Percentiles rank a stretch among this genome's conserved stretches.
These are phyloP conservation scores for Otatea glauca DNA, from an alignment of 176 grass and related monocot genomes.

Conservation along the genomic window DNA sequence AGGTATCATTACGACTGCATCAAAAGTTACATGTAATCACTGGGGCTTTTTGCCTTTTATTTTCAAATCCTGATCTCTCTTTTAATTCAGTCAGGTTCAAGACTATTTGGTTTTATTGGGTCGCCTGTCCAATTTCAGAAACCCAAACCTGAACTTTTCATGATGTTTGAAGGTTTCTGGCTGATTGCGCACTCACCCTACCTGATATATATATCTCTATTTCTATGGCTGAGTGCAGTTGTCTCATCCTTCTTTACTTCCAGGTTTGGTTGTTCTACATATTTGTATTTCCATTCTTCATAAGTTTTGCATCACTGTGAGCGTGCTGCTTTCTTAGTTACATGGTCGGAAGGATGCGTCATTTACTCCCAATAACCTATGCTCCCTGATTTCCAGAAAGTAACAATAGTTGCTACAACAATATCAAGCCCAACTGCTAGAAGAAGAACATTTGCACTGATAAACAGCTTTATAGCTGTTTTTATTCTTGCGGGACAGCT, in stretches of 20 bases:
- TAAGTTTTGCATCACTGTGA: neutral
- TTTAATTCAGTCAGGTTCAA: constrained; percentile 91
- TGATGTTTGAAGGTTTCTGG: constrained; percentile 93
- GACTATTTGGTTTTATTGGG: constrained; percentile 87
- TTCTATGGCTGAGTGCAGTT: constrained; percentile 85
- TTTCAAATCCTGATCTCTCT: constrained; percentile 44
- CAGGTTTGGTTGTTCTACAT: constrained; percentile 52
- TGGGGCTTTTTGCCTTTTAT: neutral
- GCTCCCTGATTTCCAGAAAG: constrained; percentile 73
- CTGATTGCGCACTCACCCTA: constrained; percentile 73
- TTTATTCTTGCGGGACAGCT: constrained; percentile 78
- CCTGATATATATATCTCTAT: constrained; percentile 76
- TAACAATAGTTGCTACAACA: constrained; percentile 80
- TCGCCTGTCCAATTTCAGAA: constrained; percentile 41
- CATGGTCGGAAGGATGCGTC: neutral
- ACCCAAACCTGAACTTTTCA: constrained; percentile 52
- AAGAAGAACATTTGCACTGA: constrained; percentile 87
- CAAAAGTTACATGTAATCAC: neutral
- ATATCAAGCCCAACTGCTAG: constrained; percentile 71
- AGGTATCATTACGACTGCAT: constrained; percentile 7
- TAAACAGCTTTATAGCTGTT: constrained; percentile 95
- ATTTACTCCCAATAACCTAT: neutral
- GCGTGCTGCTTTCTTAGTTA: neutral
- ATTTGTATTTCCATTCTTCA: neutral
- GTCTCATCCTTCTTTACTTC: constrained; percentile 88